Percentiles rank a stretch among this genome's conserved stretches.
Conservation (phyloP, 176 grass and related monocot genomes). For the Bromus sterilis region DNA sequence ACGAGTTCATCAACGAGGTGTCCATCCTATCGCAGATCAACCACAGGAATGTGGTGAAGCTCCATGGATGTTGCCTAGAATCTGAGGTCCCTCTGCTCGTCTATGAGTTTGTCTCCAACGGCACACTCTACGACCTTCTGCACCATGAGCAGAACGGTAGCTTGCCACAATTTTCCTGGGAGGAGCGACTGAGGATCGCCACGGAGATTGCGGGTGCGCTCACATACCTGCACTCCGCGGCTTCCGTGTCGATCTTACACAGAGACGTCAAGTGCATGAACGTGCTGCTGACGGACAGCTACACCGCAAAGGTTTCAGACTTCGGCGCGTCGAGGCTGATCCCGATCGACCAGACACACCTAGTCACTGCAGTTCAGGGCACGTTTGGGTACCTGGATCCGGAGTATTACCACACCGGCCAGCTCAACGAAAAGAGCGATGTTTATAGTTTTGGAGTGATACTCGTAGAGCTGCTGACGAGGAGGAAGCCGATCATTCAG, state of each 20-base stretch:
- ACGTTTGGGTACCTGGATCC: slow-evolving; percentile 14
- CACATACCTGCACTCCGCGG: slow-evolving; percentile 4
- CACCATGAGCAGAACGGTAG: background rate
- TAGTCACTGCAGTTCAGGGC: background rate
- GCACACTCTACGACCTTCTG: slow-evolving; percentile 14
- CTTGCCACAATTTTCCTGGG: background rate
- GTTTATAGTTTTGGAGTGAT: slow-evolving; percentile 21
- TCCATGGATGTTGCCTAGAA: slow-evolving; percentile 20
- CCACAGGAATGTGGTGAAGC: slow-evolving; percentile 20
- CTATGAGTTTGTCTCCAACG: slow-evolving; percentile 19
- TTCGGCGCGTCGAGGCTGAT: background rate
- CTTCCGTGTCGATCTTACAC: slow-evolving; percentile 12
- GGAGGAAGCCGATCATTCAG: slow-evolving; percentile 12
- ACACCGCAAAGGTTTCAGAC: slow-evolving; percentile 12
- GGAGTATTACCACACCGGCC: slow-evolving; percentile 6
- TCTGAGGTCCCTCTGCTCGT: background rate
- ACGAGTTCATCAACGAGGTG: slow-evolving; percentile 16
- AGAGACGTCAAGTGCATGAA: slow-evolving; percentile 25
- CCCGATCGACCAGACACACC: slow-evolving; percentile 5
- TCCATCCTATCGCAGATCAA: slow-evolving; percentile 16
- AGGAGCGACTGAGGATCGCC: background rate
- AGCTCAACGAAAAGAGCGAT: slow-evolving; percentile 20
- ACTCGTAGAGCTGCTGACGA: slow-evolving; percentile 14
- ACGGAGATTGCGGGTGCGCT: background rate
- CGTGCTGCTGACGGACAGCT: slow-evolving; percentile 10